Evolutionary conservation across 2,329 filamentous ascomycete genomes (phyloP), one percentile per base, ranked within the genome.

Genomic region (Epichloe uncinata): DNA sequence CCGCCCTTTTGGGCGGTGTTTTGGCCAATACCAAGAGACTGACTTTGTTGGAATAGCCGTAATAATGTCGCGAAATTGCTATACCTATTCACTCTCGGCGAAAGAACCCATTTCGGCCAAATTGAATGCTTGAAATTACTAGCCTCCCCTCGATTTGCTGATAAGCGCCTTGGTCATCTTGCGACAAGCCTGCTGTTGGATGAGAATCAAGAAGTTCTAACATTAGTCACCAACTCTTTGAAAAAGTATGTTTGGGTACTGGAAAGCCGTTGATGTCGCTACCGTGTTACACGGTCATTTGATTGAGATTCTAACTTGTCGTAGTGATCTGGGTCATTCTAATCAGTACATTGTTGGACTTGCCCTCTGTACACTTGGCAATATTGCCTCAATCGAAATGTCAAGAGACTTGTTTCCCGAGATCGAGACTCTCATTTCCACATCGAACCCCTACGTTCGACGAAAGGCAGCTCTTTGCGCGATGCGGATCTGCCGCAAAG

Each of bases 31-130:
- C 9, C 20, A 3, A 33, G 15, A 8, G 41, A 38, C 45, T 48
- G 22, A 51, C 35, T 20, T 33, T 11, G 20, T 18, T 48, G 34
- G 8, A 45, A 38, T 47, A 96, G 91, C 72, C 84, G 93, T 65
- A 98, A 98, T 75, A 98, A 98, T 78, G 93, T 98, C 61, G 90
- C 93, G 53, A 98, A 98, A 70, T 81, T 98, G 36, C 79, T 98
- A 38, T 98, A 98, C 66, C 87, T 98, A 53, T 98, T 98, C 69
- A 98, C 93, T 1, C 78, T 98, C 41, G 93, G 93, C 56, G 93
- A 98, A 71, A 81, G 93, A 62, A 98, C 93, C 51, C 93, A 98
- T 70, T 98, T 98, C 66, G 93, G 93, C 47, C 93, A 98, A 75
- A 98, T 98, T 65, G 93, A 98, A 80, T 98, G 93, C 69, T 78